Base-by-base conservation (phyloP, 192 early-diverging fungal genomes). In the Allomyces javanicus region DNA sequence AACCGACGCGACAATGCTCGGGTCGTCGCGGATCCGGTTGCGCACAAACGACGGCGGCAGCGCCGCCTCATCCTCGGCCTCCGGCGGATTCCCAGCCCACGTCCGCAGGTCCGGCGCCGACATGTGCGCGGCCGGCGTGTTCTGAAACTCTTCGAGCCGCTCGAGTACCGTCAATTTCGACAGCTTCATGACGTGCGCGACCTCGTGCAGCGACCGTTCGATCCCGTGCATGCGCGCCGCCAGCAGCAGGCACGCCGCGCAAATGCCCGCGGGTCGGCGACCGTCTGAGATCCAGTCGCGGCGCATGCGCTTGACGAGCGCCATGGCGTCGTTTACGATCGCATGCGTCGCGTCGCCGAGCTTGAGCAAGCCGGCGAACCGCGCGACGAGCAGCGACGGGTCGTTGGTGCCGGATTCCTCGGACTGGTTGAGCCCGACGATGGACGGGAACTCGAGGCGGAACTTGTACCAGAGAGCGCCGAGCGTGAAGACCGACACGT, bases 261-360 rank as follows among this genome's bases (percentile, higher is more conserved):
- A 96, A 24, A 98, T 91, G 63, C 95, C 95, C 11, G 91, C 81
- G 7, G 93, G 93, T 6, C 90, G 82, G 64, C 95, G 81, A 58
- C 95, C 95, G 0, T 80, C 86, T 64, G 83, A 76, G 64, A 96
- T 89, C 92, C 92, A 98, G 76, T 96, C 93, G 21, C 92, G 81
- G 67, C 90, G 86, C 91, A 98, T 92, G 33, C 95, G 77, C 65
- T 86, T 81, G 0, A 89, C 90, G 24, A 98, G 71, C 1, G 88
- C 86, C 9, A 84, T 73, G 3, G 93, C 92, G 66, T 94, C 90
- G 43, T 77, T 68, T 22, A 83, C 82, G 7, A 96, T 91, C 27
- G 79, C 73, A 50, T 83, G 78, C 40, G 83, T 89, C 71, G 88
- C 81, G 61, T 93, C 89, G 40, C 90, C 95, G 81, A 98, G 94